Evolutionary conservation across 257 asterid species (phyloP), one percentile per base, ranked within the genome.

Genomic region (Oldenlandia corymbosa): DNA sequence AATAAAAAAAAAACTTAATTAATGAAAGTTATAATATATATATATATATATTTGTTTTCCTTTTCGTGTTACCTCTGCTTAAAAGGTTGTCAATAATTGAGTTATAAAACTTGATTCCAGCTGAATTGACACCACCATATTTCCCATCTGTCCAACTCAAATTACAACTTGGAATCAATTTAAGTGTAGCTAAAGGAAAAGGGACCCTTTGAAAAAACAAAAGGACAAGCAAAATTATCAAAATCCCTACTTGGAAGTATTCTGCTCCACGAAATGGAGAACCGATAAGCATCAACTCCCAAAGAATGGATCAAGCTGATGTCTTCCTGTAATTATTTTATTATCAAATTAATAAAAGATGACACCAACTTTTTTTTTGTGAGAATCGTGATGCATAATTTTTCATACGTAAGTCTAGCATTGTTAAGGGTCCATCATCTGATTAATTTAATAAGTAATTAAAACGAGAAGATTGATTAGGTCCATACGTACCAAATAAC

Each of bases 201-300:
- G n/a, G n/a, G n/a, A n/a, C n/a, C n/a, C n/a, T n/a, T n/a, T n/a
- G n/a, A n/a, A n/a, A n/a, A n/a, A n/a, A n/a, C n/a, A n/a, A 16
- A 17, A 24, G 6, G 14, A 37, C 0, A 31, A 9, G 12, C 9
- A 34, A n/a, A n/a, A 34, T 34, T 34, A 34, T 34, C 2, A 41
- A 41, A 4, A 41, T 5, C 7, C 45, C 2, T 41, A 41, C 45
- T 41, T 10, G 45, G 45, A 1, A 41, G 85, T 72, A 89, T 39
- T 79, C 96, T 78, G 60, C 84, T 73, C 96, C 96, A 86, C 4
- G 96, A 89, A 77, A 89, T 87, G 27, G 97, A 89, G 58, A 89
- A 69, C 12, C 94, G 83, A 56, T 86, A 89, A 43, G 91, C 75
- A 65, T 73, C 64, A 55, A 84, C 76, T 18, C 91, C 91, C 28